Base-by-base conservation (phyloP, 176 grass and related monocot species). In the Oryza coarctata region DNA sequence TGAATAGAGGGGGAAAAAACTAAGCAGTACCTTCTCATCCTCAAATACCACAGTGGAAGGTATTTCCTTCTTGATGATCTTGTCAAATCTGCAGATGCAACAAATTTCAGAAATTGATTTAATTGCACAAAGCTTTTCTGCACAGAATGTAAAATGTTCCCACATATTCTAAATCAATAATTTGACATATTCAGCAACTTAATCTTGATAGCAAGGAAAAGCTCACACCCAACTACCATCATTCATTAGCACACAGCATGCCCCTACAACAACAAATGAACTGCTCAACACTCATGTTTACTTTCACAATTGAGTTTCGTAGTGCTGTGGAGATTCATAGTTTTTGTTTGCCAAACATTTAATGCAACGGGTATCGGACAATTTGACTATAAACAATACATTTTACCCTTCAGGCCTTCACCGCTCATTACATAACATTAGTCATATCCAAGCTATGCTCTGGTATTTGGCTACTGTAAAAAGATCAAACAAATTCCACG, bases 11-110 rank as follows among this genome's bases (percentile, higher is more conserved):
- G 20, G 73, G 69, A 67, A 74, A 3, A 6, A 33, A 55, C 6
- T 26, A 20, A 12, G 73, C 6, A 77, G 30, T 91, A 97, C 94
- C 90, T 94, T 94, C 60, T 97, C 92, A 17, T 94, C 92, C 84
- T 97, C 92, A 71, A 81, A 97, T 64, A 97, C 94, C 29, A 97
- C 89, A 68, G 73, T 92, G 52, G 94, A 92, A 18, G 94, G 94
- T 63, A 94, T 97, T 71, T 97, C 90, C 77, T 94, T 97, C 29
- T 92, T 94, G 22, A 97, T 92, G 74, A 97, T 94, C 85, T 94
- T 94, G 86, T 97, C 94, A 70, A 97, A 97, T 92, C 94, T 97
- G 90, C 63, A 97, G 17, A 31, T 84, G 50, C 55, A 90, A 79
- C 12, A 94, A 58, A 69, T 36, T 13, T 73, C 38, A 50, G 71